A percentile compares a stretch with the other conserved stretches of the same genome.
phyloP scores from a whole-genome alignment of 306 rosid species.

The Urtica urens region DNA sequence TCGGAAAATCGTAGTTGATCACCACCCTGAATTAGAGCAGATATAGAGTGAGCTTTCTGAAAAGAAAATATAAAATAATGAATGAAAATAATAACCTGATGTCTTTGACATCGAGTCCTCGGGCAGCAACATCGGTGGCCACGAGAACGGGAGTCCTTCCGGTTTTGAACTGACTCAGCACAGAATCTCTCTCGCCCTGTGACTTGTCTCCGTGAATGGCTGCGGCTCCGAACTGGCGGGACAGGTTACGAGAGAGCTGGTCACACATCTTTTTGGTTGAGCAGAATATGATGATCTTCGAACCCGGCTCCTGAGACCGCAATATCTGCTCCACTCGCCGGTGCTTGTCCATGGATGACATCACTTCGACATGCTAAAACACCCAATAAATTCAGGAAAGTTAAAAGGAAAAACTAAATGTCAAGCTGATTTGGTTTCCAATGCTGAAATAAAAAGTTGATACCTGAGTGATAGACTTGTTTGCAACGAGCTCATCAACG shows the following conservation, averaged over 20 bases:
- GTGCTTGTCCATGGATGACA: constrained; percentile 64
- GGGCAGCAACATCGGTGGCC: constrained; percentile 98
- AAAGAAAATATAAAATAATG: not conserved
- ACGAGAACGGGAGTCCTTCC: constrained; percentile 95
- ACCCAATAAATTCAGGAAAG: not conserved
- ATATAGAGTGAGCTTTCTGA: not conserved
- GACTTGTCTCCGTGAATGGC: constrained; percentile 99
- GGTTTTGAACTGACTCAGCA: constrained; percentile 67
- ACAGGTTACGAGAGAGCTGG: constrained; percentile 85
- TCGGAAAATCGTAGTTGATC: constrained; percentile 89
- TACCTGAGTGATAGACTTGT: constrained; percentile 94
- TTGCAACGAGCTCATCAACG: constrained; percentile 96
- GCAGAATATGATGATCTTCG: constrained; percentile 82
- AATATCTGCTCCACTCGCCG: constrained; percentile 74
- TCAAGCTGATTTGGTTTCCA: not conserved
- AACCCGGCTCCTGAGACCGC: constrained; percentile 90
- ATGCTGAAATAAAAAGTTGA: constrained; percentile 1
- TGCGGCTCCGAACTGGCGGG: constrained; percentile 92
- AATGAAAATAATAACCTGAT: constrained; percentile 49
- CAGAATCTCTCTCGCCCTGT: constrained; percentile 89
- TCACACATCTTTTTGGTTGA: constrained; percentile 99
- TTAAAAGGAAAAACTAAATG: constrained; percentile 7
- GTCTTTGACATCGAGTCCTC: constrained; percentile 91
- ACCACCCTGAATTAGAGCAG: constrained; percentile 47
- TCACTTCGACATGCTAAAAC: constrained; percentile 72